A percentile compares a stretch with the other conserved stretches of the same genome.
Conservation (phyloP, 139 green algal genomes). For the Auxenochlorella pyrenoidosa region DNA sequence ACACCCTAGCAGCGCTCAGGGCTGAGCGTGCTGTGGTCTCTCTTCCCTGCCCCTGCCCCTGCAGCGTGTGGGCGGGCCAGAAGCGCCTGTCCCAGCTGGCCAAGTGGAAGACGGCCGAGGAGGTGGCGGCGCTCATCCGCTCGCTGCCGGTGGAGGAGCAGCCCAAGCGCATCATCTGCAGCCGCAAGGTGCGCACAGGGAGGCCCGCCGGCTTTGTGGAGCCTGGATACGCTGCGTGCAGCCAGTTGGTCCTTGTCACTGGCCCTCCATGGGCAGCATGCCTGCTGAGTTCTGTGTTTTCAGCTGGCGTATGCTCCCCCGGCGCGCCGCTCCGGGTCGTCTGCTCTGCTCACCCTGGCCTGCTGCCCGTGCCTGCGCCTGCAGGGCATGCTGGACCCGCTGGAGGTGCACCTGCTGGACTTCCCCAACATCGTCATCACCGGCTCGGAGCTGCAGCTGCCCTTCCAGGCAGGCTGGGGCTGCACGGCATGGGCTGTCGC, state of each 20-base stretch:
- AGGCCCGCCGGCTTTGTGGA: not conserved
- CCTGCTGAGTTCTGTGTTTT: too few relatives aligned
- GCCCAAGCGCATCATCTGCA: conserved; percentile 99
- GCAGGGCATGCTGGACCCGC: conserved; percentile 97
- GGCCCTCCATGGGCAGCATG: too few relatives aligned
- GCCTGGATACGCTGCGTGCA: not conserved
- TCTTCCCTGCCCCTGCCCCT: too few relatives aligned
- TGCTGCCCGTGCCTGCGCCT: not conserved
- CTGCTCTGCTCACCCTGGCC: not conserved
- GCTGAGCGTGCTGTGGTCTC: too few relatives aligned
- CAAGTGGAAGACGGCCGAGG: conserved; percentile 99
- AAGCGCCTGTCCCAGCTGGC: conserved; percentile 98
- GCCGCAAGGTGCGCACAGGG: conserved; percentile 74
- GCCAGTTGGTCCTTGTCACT: not conserved
- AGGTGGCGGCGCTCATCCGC: conserved; percentile 95
- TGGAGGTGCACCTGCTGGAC: conserved; percentile 99
- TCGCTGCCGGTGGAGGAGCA: conserved; percentile 99
- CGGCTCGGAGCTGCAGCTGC: conserved; percentile 98
- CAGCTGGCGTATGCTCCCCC: too few relatives aligned
- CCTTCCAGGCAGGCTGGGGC: conserved; percentile 92
- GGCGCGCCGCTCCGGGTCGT: too few relatives aligned
- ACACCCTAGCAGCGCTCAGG: too few relatives aligned
- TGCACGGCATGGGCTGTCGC: too few relatives aligned
- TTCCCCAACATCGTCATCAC: conserved; percentile 99
- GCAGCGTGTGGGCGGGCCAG: conserved; percentile 96